Evolutionary conservation across 2,329 filamentous ascomycete genomes (phyloP), one percentile per base, ranked within the genome.

Genomic region (Trichoderma sp.): DNA sequence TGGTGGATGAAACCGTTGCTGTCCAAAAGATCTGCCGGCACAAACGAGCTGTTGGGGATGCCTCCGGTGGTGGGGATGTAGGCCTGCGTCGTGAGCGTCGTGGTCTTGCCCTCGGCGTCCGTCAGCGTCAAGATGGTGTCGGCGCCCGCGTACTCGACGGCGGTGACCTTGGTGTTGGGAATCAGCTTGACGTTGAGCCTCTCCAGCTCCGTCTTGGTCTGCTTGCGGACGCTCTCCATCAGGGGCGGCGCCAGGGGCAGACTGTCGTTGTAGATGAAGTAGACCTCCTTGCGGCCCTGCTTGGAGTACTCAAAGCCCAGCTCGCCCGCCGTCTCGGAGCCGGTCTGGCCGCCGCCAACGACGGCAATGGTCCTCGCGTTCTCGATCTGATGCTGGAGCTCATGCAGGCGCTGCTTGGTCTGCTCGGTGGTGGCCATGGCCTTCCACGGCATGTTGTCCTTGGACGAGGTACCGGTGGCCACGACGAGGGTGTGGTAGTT

Each of bases 401-500:
- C 61, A 30, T 75, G 75, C 3, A 85, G 69, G 21, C 73, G 74
- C 0, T 73, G 71, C 61, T 77, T 78, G 30, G 82, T 82, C 63
- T 78, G 70, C 62, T 80, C 75, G 0, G 79, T 79, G 1, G 78
- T 78, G 5, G 72, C 77, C 10, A 81, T 68, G 21, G 72, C 74
- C 72, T 86, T 87, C 73, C 81, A 86, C 0, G 84, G 83, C 74
- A 82, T 76, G 66, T 72, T 74, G 5, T 77, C 78, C 24, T 70
- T 74, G 39, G 78, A 77, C 30, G 76, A 75, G 3, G 81, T 74
- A 7, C 85, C 85, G 2, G 85, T 88, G 10, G 84, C 83, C 50
- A 88, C 74, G 66, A 88, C 71, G 14, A 87, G 75, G 24, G 79
- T 79, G 68, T 85, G 79, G 70, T 87, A 88, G 21, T 67, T 66